phyloP scores from a whole-genome alignment of 1,284 basidiomycete genomes.

The Serendipita sp. region DNA sequence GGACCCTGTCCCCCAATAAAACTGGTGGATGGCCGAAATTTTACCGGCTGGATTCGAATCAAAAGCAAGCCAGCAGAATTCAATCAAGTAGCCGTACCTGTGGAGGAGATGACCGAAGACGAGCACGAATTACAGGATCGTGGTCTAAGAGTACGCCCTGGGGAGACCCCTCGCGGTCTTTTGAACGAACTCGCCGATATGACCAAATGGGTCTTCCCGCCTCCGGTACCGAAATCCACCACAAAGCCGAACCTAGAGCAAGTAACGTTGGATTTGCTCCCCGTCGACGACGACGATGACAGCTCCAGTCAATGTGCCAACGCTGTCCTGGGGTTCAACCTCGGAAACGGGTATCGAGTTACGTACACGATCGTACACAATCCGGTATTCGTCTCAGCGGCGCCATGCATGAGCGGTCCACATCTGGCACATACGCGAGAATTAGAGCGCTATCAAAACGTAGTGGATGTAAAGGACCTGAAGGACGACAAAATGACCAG shows the following conservation, averaged over 20 bases:
- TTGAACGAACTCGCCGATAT: slow-evolving; percentile 5
- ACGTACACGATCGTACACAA: not conserved
- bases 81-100: not conserved
- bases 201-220: slow-evolving; percentile 1
- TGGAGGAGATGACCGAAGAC: slow-evolving; percentile 2
- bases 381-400: not conserved
- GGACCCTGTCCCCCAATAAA: slow-evolving; percentile 1
- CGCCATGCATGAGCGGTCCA: not conserved
- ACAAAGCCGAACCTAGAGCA: not conserved
- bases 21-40: not conserved
- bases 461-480: slow-evolving; percentile 4
- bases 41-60: slow-evolving; percentile 2
- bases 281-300: not conserved
- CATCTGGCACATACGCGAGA: not conserved
- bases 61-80: not conserved
- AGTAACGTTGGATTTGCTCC: not conserved
- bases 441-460: slow-evolving; percentile 3
- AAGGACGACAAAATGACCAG: not conserved
- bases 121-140: slow-evolving; percentile 3
- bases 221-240: not conserved
- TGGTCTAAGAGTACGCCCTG: not conserved
- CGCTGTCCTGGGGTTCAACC: not conserved
- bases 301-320: not conserved
- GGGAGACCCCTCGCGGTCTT: not conserved
- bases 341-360: not conserved